phyloP scores from a whole-genome alignment of 2,329 filamentous ascomycete genomes.

The Colletotrichum magnum region DNA sequence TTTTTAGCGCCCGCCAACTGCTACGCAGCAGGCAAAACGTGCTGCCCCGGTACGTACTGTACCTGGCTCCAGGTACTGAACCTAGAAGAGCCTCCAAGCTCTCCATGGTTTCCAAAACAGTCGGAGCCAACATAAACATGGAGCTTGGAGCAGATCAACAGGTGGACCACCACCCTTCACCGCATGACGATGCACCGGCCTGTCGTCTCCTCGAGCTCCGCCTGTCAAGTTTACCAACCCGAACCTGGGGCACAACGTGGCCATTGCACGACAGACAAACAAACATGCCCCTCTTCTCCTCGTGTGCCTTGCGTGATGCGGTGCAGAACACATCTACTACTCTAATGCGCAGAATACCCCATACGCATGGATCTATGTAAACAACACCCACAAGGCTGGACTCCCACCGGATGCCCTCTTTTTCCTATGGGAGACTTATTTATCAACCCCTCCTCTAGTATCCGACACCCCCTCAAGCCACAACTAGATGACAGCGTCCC shows the following conservation, averaged over 20 bases:
- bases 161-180: not conserved
- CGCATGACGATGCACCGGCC: not conserved
- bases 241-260: slow-evolving; percentile 7
- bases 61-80: no score
- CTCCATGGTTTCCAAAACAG: no score
- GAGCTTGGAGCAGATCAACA: not conserved
- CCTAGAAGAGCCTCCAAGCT: no score
- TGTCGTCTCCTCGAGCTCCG: slow-evolving; percentile 16
- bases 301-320: slow-evolving; percentile 11
- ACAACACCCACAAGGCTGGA: not conserved
- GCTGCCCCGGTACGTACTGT: no score
- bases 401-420: not conserved
- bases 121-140: not conserved
- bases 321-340: slow-evolving; percentile 4
- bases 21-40: not conserved
- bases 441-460: no score
- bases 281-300: not conserved
- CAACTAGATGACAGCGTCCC: no score
- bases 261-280: slow-evolving; percentile 11
- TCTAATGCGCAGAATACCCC: not conserved
- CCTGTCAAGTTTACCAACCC: slow-evolving; percentile 18
- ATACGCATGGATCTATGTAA: slow-evolving; percentile 1
- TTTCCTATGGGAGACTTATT: no score
- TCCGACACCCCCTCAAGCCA: no score
- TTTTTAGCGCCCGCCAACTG: not conserved